A percentile compares a stretch with the other conserved stretches of the same genome.
Evolutionary conservation across 805 yeast genomes (phyloP).

Genomic region (Kuraishia molischiana): DNA sequence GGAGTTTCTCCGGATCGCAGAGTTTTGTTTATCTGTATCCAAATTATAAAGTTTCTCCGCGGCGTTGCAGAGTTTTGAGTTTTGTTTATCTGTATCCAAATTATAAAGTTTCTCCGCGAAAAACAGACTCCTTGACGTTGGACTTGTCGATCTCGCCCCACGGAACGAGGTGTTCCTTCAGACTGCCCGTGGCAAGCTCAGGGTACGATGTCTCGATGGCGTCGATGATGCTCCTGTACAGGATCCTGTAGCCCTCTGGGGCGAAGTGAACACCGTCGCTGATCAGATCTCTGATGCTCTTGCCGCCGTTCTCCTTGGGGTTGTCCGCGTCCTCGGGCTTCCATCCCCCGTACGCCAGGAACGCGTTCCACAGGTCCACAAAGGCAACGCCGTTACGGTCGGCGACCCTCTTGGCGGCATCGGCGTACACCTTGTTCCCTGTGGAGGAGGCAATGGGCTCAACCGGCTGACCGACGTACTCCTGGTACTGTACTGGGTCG

Average conservation of each 20-base stretch:
- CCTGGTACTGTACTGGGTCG: slow-evolving; percentile 20
- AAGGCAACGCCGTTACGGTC: slow-evolving; percentile 38
- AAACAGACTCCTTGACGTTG: background rate
- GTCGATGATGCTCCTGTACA: slow-evolving; percentile 22
- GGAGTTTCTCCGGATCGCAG: too few species aligned
- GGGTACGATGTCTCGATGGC: slow-evolving; percentile 25
- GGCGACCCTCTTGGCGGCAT: slow-evolving; percentile 39
- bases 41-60: too few species aligned
- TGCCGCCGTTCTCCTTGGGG: background rate
- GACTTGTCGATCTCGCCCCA: slow-evolving; percentile 11
- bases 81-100: too few species aligned
- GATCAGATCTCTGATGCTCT: slow-evolving; percentile 10
- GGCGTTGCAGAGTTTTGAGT: too few species aligned
- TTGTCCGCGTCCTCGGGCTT: slow-evolving; percentile 6
- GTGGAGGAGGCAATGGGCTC: slow-evolving; percentile 37
- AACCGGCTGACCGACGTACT: slow-evolving; percentile 14
- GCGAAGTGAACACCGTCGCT: slow-evolving; percentile 37
- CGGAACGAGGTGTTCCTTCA: slow-evolving; percentile 9
- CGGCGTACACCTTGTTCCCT: slow-evolving; percentile 37
- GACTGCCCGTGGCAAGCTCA: slow-evolving; percentile 12
- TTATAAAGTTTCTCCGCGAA: background rate
- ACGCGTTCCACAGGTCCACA: slow-evolving; percentile 40
- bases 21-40: too few species aligned
- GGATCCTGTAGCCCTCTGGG: slow-evolving; percentile 25
- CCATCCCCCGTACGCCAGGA: slow-evolving; percentile 23